A percentile compares a stretch with the other conserved stretches of the same genome.
phyloP scores from a whole-genome alignment of 176 grass and related monocot genomes.

The Elaeis guineensis region DNA sequence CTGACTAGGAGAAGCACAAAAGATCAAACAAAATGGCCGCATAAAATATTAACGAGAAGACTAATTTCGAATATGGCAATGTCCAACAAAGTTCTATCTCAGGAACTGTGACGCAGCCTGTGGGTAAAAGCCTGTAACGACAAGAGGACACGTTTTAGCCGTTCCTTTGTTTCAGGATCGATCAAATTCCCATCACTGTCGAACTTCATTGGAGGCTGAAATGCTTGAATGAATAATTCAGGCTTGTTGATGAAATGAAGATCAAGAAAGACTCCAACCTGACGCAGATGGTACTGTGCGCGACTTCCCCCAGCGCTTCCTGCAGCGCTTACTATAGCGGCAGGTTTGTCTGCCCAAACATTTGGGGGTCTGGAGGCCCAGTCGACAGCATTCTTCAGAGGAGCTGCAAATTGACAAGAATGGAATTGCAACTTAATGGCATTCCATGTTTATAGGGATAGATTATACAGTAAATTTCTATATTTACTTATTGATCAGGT shows the following conservation, averaged over 20 bases:
- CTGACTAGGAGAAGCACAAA: too few relatives aligned
- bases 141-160: constrained; percentile 57
- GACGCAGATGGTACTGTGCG: constrained; percentile 78
- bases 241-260: constrained; percentile 99
- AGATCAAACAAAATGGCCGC: too few relatives aligned
- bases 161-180: constrained; percentile 42
- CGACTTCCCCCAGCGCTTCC: constrained; percentile 56
- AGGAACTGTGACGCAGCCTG: constrained; percentile 16
- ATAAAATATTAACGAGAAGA: too few relatives aligned
- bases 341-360: constrained; percentile 72
- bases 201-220: constrained; percentile 50
- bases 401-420: constrained; percentile 25
- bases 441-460: too few relatives aligned
- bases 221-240: constrained; percentile 52
- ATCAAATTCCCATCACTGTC: constrained; percentile 67
- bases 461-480: too few relatives aligned
- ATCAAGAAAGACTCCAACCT: constrained; percentile 80
- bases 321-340: constrained; percentile 66
- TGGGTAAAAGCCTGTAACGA: constrained; percentile 75
- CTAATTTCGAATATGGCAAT: too few relatives aligned
- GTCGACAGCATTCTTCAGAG: constrained; percentile 90
- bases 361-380: constrained; percentile 80
- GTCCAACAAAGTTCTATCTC: too few relatives aligned
- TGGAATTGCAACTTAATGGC: too few relatives aligned
- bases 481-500: too few relatives aligned